A percentile compares a stretch with the other conserved stretches of the same genome.
phyloP scores from a whole-genome alignment of 768 basidiomycete genomes.

The Pisolithus marmoratus region DNA sequence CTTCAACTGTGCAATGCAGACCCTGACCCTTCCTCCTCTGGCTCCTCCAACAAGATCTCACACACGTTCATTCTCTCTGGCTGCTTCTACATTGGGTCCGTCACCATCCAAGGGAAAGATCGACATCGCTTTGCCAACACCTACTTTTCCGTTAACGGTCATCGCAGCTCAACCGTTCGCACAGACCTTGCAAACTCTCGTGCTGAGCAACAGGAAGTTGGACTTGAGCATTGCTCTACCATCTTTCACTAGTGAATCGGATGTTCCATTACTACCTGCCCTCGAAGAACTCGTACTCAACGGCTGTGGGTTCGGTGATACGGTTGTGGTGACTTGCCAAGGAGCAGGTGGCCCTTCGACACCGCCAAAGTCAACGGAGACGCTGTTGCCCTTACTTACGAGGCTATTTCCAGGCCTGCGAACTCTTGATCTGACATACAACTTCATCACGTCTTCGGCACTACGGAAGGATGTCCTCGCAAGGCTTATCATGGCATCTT shows the following conservation, averaged over 20 bases:
- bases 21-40: conserved; percentile 61
- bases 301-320: conserved; percentile 64
- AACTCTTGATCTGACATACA: conserved; percentile 73
- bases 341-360: conserved; percentile 27
- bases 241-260: conserved; percentile 19
- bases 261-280: conserved; percentile 46
- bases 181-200: conserved; percentile 48
- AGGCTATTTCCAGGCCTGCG: conserved; percentile 66
- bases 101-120: conserved; percentile 12
- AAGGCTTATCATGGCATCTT: conserved; percentile 45
- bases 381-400: conserved; percentile 52
- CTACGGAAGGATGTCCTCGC: conserved; percentile 45
- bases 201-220: conserved; percentile 58
- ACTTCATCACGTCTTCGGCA: conserved; percentile 51
- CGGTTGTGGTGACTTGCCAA: conserved; percentile 42
- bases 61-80: conserved; percentile 57
- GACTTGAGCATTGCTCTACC: conserved; percentile 63
- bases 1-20: conserved; percentile 49
- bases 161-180: conserved; percentile 59
- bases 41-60: conserved; percentile 48
- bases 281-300: conserved; percentile 73
- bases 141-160: conserved; percentile 59
- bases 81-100: conserved; percentile 18
- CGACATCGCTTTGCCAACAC: conserved; percentile 56
- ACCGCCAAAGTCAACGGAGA: conserved; percentile 44